phyloP scores from a whole-genome alignment of 257 asterid species.

The Oldenlandia corymbosa region DNA sequence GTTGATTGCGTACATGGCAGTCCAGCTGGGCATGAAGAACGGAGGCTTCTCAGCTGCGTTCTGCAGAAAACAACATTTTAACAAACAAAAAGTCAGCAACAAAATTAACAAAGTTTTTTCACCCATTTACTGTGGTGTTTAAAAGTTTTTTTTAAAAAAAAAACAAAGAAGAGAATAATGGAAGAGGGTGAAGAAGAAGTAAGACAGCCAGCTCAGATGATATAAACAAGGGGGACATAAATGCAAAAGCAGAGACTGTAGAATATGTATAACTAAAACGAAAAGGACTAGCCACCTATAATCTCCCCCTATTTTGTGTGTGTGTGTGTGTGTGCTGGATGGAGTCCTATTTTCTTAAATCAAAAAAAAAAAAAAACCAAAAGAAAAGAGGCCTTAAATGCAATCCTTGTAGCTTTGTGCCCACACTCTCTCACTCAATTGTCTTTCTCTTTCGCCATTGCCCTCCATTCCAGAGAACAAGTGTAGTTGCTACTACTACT shows the following conservation, averaged over 20 bases:
- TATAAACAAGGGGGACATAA: conserved; percentile 21
- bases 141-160: no score
- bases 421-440: no score
- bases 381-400: conserved; percentile 56
- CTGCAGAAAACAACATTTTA: conserved; percentile 39
- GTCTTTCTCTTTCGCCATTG: conserved; percentile 1
- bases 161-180: no score
- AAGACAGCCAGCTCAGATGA: conserved; percentile 45
- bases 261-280: conserved; percentile 63
- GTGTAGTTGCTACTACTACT: background rate
- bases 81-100: background rate
- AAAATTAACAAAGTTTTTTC: no score
- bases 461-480: background rate
- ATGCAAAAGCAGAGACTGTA: conserved; percentile 17
- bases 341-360: conserved; percentile 29
- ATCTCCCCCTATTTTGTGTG: no score
- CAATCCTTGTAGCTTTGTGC: conserved; percentile 23
- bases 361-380: no score
- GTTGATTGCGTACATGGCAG: conserved; percentile 68
- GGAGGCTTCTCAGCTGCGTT: conserved; percentile 98
- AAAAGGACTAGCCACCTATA: conserved; percentile 63
- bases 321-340: conserved; percentile 21
- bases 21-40: conserved; percentile 74
- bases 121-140: no score
- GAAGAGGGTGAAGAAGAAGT: background rate